phyloP scores from a whole-genome alignment of 306 rosid species.

The Geum urbanum region DNA sequence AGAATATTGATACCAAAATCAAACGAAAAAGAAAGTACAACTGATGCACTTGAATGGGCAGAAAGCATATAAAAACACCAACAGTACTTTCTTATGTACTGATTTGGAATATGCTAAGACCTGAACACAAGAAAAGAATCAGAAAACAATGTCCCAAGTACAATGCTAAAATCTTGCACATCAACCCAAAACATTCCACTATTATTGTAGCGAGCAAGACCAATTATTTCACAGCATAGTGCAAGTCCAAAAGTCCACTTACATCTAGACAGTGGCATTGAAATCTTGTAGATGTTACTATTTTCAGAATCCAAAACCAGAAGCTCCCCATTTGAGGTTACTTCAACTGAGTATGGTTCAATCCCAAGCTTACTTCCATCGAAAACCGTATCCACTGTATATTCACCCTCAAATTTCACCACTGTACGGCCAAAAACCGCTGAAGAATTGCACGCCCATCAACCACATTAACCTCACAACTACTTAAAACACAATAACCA shows the following conservation, averaged over 20 bases:
- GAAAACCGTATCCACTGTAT: constrained; percentile 79
- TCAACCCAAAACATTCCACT: constrained; percentile 21
- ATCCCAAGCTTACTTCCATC: constrained; percentile 93
- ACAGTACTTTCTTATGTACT: constrained; percentile 22
- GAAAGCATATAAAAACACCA: constrained; percentile 36
- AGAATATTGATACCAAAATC: constrained; percentile 5
- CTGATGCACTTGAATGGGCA: constrained; percentile 23
- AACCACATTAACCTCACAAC: constrained; percentile 12
- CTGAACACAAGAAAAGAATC: constrained; percentile 38
- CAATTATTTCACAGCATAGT: constrained; percentile 3
- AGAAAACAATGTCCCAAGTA: constrained; percentile 28
- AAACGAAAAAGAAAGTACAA: constrained; percentile 24
- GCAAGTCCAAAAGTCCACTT: constrained; percentile 31
- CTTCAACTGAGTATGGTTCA: constrained; percentile 76
- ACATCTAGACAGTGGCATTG: constrained; percentile 69
- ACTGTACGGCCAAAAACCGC: constrained; percentile 67
- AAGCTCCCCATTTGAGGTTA: constrained; percentile 70
- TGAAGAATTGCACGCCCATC: constrained; percentile 34
- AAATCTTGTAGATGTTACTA: constrained; percentile 78
- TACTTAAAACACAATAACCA: constrained; percentile 3
- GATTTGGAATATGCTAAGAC: constrained; percentile 19
- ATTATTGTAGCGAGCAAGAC: constrained; percentile 20
- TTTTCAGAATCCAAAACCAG: constrained; percentile 86
- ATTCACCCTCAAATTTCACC: constrained; percentile 95
- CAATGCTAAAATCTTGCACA: constrained; percentile 37